Conservation (phyloP, 208 protist genomes). For the Acanthamoeba triangularis region DNA sequence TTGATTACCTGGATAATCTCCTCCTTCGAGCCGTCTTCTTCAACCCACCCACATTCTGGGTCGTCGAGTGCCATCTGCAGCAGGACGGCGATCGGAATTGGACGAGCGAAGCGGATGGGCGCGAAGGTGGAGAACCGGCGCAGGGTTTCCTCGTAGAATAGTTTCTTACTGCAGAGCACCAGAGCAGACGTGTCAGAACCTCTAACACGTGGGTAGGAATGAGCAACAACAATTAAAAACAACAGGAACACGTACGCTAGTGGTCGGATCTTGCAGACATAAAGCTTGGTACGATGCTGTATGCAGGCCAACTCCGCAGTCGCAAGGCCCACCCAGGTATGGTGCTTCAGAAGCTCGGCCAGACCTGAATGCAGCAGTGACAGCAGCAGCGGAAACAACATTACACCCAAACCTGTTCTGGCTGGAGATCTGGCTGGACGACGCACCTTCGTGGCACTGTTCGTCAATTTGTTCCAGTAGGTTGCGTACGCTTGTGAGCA, state of each 20-base stretch:
- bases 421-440: background rate
- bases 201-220: background rate
- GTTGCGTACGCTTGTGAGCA: conserved; percentile 75
- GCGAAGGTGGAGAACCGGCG: conserved; percentile 69
- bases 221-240: conserved; percentile 10
- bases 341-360: conserved; percentile 58
- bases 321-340: conserved; percentile 76
- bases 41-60: conserved; percentile 72
- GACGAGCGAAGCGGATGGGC: conserved; percentile 64
- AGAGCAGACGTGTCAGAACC: background rate
- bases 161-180: conserved; percentile 70
- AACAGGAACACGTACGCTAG: conserved; percentile 13
- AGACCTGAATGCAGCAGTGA: conserved; percentile 41
- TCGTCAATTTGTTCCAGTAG: conserved; percentile 28
- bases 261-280: conserved; percentile 74
- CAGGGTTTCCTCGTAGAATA: conserved; percentile 79
- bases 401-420: background rate
- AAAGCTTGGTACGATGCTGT: conserved; percentile 82
- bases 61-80: conserved; percentile 66
- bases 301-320: conserved; percentile 53
- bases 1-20: conserved; percentile 64
- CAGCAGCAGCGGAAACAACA: background rate
- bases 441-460: conserved; percentile 57
- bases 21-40: conserved; percentile 73
- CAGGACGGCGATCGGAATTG: conserved; percentile 53